A percentile compares a stretch with the other conserved stretches of the same genome.
Evolutionary conservation across 352 stramenopile species (phyloP).

Genomic region (Globisporangium ultimum): DNA sequence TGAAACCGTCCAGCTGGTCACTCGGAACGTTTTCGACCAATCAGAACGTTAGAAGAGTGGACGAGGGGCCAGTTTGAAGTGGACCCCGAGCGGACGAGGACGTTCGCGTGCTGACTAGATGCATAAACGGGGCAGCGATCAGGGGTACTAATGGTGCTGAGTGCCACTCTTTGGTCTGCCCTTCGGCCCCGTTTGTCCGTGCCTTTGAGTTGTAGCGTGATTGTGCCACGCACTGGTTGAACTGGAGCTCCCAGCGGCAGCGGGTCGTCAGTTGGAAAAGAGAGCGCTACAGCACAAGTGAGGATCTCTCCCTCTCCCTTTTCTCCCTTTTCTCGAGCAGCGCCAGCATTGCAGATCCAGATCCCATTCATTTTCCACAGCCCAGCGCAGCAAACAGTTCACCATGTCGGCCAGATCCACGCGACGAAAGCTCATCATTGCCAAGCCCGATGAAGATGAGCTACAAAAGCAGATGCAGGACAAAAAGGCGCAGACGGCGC

Average conservation of each 20-base stretch:
- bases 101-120: background rate
- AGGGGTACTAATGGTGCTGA: background rate
- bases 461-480: conserved; percentile 13
- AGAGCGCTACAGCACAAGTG: conserved; percentile 4
- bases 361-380: background rate
- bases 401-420: conserved; percentile 14
- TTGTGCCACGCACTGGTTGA: background rate
- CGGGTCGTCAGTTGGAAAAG: conserved; percentile 11
- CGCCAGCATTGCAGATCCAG: background rate
- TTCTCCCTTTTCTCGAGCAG: background rate
- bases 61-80: background rate
- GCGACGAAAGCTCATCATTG: conserved; percentile 14
- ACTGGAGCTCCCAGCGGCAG: background rate
- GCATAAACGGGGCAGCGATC: background rate
- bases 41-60: background rate
- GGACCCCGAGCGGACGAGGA: background rate
- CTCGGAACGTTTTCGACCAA: background rate
- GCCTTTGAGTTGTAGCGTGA: conserved; percentile 1
- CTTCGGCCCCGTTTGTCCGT: background rate
- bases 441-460: conserved; percentile 13
- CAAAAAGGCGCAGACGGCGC: conserved; percentile 23
- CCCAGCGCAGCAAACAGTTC: background rate
- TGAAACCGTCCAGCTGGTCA: no score
- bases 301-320: background rate
- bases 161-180: conserved; percentile 1